Evolutionary conservation across 2,329 filamentous ascomycete species (phyloP).

Genomic region (Catunica adiposa): DNA sequence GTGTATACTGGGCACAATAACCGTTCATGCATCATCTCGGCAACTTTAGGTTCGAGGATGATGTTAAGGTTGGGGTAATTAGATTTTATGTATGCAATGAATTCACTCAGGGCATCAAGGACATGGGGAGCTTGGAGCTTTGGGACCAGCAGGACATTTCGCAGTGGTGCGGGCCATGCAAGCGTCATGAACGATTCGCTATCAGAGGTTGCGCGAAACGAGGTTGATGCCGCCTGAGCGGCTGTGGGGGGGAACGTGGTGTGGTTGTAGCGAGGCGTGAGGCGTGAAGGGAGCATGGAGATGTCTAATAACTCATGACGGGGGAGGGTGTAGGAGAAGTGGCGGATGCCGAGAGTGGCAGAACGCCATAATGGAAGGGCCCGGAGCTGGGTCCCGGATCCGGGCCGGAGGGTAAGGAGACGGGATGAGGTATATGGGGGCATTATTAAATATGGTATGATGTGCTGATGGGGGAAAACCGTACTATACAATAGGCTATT

Average conservation of each 20-base stretch:
- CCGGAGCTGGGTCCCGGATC: neutral
- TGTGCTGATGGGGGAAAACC: no score
- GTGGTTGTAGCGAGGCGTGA: constrained; percentile 43
- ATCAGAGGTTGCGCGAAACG: neutral
- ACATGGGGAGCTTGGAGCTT: constrained; percentile 41
- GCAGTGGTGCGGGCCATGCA: constrained; percentile 36
- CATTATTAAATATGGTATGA: no score
- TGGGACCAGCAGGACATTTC: constrained; percentile 41
- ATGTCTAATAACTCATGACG: constrained; percentile 34
- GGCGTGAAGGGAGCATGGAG: constrained; percentile 32
- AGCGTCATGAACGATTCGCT: constrained; percentile 38
- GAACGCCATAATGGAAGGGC: neutral
- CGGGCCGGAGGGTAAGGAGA: neutral
- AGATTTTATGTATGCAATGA: constrained; percentile 54
- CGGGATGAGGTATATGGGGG: neutral
- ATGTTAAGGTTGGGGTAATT: constrained; percentile 71
- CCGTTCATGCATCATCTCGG: constrained; percentile 50
- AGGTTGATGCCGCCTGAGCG: neutral
- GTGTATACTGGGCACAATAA: constrained; percentile 62
- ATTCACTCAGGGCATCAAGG: constrained; percentile 34
- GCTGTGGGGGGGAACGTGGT: constrained; percentile 20
- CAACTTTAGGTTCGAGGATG: constrained; percentile 65
- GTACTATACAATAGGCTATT: no score
- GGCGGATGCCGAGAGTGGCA: constrained; percentile 19
- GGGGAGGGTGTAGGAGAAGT: constrained; percentile 32